phyloP scores from a whole-genome alignment of 768 basidiomycete genomes.

The Boletus tomentosulus region DNA sequence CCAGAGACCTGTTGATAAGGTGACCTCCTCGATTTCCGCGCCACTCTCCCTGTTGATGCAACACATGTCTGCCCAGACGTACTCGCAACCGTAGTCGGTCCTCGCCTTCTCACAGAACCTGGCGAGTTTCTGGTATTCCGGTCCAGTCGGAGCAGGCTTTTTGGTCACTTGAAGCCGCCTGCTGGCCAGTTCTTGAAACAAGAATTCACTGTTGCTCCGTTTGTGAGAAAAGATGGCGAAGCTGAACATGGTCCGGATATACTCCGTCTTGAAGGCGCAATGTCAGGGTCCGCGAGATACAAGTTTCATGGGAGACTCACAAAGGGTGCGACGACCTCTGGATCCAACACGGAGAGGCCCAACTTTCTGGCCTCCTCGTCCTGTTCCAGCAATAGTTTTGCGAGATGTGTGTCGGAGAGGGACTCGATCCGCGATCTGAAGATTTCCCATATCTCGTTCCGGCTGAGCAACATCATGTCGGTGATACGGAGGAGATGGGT shows the following conservation, averaged over 20 bases:
- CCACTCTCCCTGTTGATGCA: constrained; percentile 27
- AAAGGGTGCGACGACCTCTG: constrained; percentile 18
- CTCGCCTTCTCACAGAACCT: constrained; percentile 27
- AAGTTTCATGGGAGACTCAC: constrained; percentile 6
- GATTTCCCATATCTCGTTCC: constrained; percentile 19
- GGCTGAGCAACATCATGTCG: constrained; percentile 20
- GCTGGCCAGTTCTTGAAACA: constrained; percentile 20
- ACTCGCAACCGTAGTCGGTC: constrained; percentile 21
- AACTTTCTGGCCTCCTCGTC: constrained; percentile 22
- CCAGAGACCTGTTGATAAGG: constrained; percentile 23
- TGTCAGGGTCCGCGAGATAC: neutral
- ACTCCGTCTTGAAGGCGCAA: constrained; percentile 10
- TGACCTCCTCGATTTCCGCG: constrained; percentile 26
- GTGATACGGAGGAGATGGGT: constrained; percentile 20
- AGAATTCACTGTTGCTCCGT: constrained; percentile 23
- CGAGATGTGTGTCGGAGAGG: constrained; percentile 20
- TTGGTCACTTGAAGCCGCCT: constrained; percentile 13
- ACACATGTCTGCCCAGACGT: constrained; percentile 28
- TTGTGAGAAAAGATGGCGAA: constrained; percentile 27
- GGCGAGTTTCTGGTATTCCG: constrained; percentile 24
- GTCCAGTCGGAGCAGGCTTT: constrained; percentile 13
- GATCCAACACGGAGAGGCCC: constrained; percentile 19
- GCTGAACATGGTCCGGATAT: constrained; percentile 15
- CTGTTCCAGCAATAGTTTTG: constrained; percentile 22
- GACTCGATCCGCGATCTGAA: constrained; percentile 19